phyloP scores from a whole-genome alignment of 2,329 filamentous ascomycete species.

The Cladosporium sp. region DNA sequence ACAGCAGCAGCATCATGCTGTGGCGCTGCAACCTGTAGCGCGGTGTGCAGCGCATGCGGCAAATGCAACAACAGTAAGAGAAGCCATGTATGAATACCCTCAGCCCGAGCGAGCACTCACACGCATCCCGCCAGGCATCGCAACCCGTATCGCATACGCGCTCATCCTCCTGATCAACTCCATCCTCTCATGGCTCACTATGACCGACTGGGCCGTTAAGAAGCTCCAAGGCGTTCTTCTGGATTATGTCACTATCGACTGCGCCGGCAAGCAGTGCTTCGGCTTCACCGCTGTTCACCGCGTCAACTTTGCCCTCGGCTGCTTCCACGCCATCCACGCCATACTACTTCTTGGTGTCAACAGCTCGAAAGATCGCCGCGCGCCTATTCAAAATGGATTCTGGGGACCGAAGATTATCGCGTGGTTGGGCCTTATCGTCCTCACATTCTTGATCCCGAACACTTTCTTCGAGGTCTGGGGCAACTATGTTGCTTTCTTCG shows the following conservation, averaged over 20 bases:
- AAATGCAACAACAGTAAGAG: slow-evolving; percentile 80
- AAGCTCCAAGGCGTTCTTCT: slow-evolving; percentile 90
- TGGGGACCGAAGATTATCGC: slow-evolving; percentile 95
- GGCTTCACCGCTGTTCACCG: slow-evolving; percentile 96
- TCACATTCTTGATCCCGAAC: slow-evolving; percentile 95
- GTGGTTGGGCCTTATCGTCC: slow-evolving; percentile 82
- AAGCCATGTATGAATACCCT: not conserved
- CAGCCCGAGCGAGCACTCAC: not conserved
- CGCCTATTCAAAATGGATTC: slow-evolving; percentile 93
- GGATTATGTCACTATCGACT: slow-evolving; percentile 94
- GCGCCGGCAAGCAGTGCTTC: slow-evolving; percentile 80
- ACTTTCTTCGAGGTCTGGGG: slow-evolving; percentile 94
- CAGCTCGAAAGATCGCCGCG: slow-evolving; percentile 82
- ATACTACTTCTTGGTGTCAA: slow-evolving; percentile 82
- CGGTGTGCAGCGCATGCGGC: slow-evolving; percentile 91
- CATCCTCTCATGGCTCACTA: slow-evolving; percentile 97
- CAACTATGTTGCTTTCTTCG: slow-evolving; percentile 84
- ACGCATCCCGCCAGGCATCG: slow-evolving; percentile 58
- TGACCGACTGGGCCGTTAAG: slow-evolving; percentile 96
- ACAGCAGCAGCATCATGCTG: slow-evolving; percentile 88
- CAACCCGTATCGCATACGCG: slow-evolving; percentile 82
- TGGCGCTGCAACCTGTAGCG: slow-evolving; percentile 93
- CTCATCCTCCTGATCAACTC: slow-evolving; percentile 95
- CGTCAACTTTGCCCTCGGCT: slow-evolving; percentile 94
- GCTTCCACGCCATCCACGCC: slow-evolving; percentile 88